Evolutionary conservation across 768 basidiomycete species (phyloP), one percentile per base, ranked within the genome.

Genomic region (Gloeopeniophorella convolvens): DNA sequence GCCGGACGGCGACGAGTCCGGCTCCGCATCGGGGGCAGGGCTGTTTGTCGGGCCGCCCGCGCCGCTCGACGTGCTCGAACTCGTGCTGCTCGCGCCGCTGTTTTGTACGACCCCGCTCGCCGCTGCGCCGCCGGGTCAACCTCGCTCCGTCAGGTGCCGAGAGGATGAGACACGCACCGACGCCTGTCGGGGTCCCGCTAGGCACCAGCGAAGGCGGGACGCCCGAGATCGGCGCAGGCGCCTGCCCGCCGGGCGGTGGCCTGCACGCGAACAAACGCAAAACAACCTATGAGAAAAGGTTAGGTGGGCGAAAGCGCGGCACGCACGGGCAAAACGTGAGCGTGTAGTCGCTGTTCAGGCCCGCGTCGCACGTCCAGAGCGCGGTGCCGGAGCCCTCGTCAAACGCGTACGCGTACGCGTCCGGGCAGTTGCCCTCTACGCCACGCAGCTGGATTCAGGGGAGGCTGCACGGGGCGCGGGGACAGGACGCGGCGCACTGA

Each of bases 331-430:
- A 66, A 46, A 66, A 66, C 1, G 65, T 66, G 21, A 65, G 26
- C 0, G 56, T 62, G 42, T 65, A 66, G 24, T 66, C 59, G 12
- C 60, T 62, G 9, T 58, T 56, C 32, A 52, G 41, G 10, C 51
- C 33, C 7, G 76, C 67, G 12, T 64, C 55, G 62, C 81, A 82
- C 1, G 69, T 77, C 68, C 71, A 80, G 33, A 81, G 65, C 0
- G 82, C 79, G 0, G 76, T 68, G 56, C 76, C 71, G 53, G 65
- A 68, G 23, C 65, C 55, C 60, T 81, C 78, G 57, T 81, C 79
- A 55, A 70, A 80, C 2, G 79, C 75, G 53, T 79, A 80, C 4
- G 69, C 77, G 52, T 78, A 79, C 7, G 73, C 63, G 48, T 72
- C 70, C 4, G 71, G 73, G 60, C 72, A 76, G 46, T 63, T 69